Percentiles rank a stretch among this genome's conserved stretches.
Conservation (phyloP, 306 rosid genomes). For the Cicer pinnatifidum region DNA sequence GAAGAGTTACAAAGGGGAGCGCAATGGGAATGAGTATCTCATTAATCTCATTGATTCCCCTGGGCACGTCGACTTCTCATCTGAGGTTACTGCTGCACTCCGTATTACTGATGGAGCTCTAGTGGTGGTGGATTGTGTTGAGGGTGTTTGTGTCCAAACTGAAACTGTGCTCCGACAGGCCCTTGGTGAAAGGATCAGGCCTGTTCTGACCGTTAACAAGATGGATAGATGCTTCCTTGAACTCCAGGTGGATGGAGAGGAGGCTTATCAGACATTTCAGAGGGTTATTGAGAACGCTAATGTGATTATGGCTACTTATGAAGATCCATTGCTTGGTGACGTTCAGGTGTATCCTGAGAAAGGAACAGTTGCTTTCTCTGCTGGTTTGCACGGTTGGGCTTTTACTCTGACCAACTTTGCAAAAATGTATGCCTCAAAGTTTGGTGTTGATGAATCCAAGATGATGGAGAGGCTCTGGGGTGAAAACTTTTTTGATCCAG, state of each 20-base stretch:
- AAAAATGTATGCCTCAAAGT: conserved; percentile 91
- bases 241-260: conserved; percentile 96
- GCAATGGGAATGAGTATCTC: conserved; percentile 83
- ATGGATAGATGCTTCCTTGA: conserved; percentile 98
- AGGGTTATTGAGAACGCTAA: conserved; percentile 95
- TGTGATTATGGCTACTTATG: conserved; percentile 96
- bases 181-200: conserved; percentile 88
- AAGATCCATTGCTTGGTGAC: conserved; percentile 91
- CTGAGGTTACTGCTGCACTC: conserved; percentile 94
- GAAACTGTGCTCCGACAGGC: conserved; percentile 94
- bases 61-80: conserved; percentile 90
- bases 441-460: conserved; percentile 80
- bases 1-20: conserved; percentile 69
- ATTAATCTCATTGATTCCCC: conserved; percentile 95
- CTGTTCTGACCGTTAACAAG: conserved; percentile 89
- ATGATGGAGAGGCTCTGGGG: conserved; percentile 80
- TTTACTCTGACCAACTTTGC: conserved; percentile 88
- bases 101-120: conserved; percentile 95
- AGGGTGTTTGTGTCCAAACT: conserved; percentile 93
- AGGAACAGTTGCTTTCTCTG: conserved; percentile 94
- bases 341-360: conserved; percentile 86
- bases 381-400: conserved; percentile 99
- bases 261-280: conserved; percentile 78
- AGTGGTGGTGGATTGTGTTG: conserved; percentile 91
- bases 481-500: conserved; percentile 68